phyloP scores from a whole-genome alignment of 2,329 filamentous ascomycete genomes.

The Cladosporium sp. region DNA sequence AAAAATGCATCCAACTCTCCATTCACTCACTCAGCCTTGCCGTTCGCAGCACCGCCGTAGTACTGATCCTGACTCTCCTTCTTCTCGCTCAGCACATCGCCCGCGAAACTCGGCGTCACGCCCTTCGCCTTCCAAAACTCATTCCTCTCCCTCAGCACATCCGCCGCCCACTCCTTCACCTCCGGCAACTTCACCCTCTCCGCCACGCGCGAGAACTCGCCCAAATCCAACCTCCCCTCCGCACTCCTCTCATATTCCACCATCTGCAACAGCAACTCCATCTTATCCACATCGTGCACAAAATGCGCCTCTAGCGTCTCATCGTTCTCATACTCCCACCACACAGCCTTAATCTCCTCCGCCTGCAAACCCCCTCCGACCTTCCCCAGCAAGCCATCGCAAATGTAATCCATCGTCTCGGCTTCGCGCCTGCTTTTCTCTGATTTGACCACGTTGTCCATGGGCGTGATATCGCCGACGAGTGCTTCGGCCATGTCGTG shows the following conservation, averaged over 20 bases:
- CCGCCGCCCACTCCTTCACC: slow-evolving; percentile 75
- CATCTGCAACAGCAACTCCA: slow-evolving; percentile 94
- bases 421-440: slow-evolving; percentile 89
- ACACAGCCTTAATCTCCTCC: slow-evolving; percentile 72
- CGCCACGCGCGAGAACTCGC: slow-evolving; percentile 83
- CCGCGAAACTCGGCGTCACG: slow-evolving; percentile 29
- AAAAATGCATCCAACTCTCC: neutral
- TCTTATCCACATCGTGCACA: slow-evolving; percentile 96
- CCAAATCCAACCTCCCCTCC: slow-evolving; percentile 68
- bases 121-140: slow-evolving; percentile 63
- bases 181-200: slow-evolving; percentile 72
- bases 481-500: slow-evolving; percentile 97
- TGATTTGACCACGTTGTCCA: slow-evolving; percentile 78
- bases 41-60: slow-evolving; percentile 33
- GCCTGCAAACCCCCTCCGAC: slow-evolving; percentile 72
- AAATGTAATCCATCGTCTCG: slow-evolving; percentile 89
- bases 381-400: slow-evolving; percentile 67
- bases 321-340: slow-evolving; percentile 94
- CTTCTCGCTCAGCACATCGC: slow-evolving; percentile 29
- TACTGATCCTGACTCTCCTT: slow-evolving; percentile 38
- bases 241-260: slow-evolving; percentile 85
- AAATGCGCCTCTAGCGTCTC: slow-evolving; percentile 81
- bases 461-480: slow-evolving; percentile 94
- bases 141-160: slow-evolving; percentile 74
- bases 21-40: slow-evolving; percentile 2